Conservation (phyloP, 2,329 filamentous ascomycete species). For the Alternaria viburni region DNA sequence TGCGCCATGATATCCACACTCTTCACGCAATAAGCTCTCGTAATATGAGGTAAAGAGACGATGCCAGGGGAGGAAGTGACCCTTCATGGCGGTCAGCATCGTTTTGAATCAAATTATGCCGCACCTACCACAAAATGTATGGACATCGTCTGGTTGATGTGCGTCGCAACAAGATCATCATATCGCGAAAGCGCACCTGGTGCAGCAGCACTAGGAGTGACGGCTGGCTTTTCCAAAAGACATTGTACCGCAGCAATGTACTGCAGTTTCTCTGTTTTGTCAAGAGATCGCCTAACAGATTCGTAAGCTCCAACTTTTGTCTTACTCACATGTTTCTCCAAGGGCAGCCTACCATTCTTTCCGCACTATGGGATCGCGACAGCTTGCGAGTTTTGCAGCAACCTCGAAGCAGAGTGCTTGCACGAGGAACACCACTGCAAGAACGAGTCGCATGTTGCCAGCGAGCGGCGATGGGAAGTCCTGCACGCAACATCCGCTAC, state of each 20-base stretch:
- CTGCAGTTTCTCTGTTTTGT: background rate
- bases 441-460: background rate
- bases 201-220: background rate
- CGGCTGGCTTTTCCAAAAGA: background rate
- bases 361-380: background rate
- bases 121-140: slow-evolving; percentile 7
- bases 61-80: background rate
- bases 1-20: background rate
- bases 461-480: background rate
- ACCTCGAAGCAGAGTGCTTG: background rate
- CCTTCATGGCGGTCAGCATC: background rate
- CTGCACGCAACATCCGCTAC: background rate
- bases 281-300: background rate
- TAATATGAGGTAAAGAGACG: background rate
- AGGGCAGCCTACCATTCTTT: background rate
- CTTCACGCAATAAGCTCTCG: background rate
- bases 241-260: background rate
- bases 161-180: slow-evolving; percentile 7
- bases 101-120: rapidly evolving
- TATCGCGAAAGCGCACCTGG: background rate
- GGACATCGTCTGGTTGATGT: slow-evolving; percentile 21
- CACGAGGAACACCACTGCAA: background rate
- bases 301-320: background rate
- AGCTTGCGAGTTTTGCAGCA: background rate
- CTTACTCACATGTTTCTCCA: background rate